Evolutionary conservation across 2,329 filamentous ascomycete genomes (phyloP).

Genomic region (Neonectria punicea): DNA sequence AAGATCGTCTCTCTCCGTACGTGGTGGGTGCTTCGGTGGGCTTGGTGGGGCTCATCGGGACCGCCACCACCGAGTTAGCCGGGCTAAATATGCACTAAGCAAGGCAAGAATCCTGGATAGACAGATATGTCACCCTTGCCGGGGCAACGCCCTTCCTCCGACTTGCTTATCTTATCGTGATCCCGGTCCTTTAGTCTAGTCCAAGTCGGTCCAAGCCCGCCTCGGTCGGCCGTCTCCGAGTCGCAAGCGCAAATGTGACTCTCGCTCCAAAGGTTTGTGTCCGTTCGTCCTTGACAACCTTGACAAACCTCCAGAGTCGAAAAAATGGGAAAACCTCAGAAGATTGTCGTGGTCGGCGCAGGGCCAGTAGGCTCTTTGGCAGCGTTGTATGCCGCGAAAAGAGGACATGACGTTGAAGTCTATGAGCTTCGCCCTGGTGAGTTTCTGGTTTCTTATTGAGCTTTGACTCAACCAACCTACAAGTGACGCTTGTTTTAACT

Average conservation of each 20-base stretch:
- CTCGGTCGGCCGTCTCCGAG: neutral
- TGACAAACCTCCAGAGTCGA: slow-evolving; percentile 30
- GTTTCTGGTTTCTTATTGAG: slow-evolving; percentile 45
- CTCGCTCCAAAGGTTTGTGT: slow-evolving; percentile 19
- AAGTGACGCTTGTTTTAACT: neutral
- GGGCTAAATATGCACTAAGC: slow-evolving; percentile 5
- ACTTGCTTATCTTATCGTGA: slow-evolving; percentile 18
- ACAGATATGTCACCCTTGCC: neutral
- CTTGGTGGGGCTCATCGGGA: slow-evolving; percentile 22
- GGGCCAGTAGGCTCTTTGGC: slow-evolving; percentile 94
- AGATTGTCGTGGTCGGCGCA: slow-evolving; percentile 87
- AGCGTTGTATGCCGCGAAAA: slow-evolving; percentile 88
- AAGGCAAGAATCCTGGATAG: neutral
- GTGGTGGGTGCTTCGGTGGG: slow-evolving; percentile 25
- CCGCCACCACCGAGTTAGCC: slow-evolving; percentile 8
- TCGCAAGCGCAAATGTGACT: slow-evolving; percentile 17
- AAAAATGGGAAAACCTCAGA: slow-evolving; percentile 62
- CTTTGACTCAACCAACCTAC: neutral
- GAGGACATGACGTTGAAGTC: slow-evolving; percentile 90
- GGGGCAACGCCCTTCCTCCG: neutral
- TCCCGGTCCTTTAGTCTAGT: neutral
- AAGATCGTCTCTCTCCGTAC: slow-evolving; percentile 32
- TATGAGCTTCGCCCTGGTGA: slow-evolving; percentile 93
- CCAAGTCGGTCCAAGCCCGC: neutral
- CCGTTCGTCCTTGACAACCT: slow-evolving; percentile 37